Evolutionary conservation across 148 eudicot genomes (phyloP), one percentile per base, ranked within the genome.

Genomic region (Rheum nobile): DNA sequence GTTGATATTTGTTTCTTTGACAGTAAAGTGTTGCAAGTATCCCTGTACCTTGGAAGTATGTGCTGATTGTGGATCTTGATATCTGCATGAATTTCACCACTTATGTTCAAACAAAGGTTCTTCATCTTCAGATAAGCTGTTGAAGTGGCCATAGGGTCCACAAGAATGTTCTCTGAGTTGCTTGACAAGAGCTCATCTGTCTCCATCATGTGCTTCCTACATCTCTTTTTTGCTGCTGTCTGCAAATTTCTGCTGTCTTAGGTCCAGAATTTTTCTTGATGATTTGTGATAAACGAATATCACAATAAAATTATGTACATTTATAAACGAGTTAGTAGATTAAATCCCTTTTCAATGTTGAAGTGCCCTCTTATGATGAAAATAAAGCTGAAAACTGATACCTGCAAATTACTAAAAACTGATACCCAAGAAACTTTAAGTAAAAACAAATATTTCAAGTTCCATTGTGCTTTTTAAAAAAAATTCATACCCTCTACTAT

Each of bases 121-220:
- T 92, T 92, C 88, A 92, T 88, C 82, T 92, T 92, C 83, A 80
- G 72, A 72, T 89, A 92, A 29, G 97, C 92, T n/a, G 94, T 89
- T 54, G 92, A 76, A 76, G 83, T 84, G 67, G 97, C 79, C 37
- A 85, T 74, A 7, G 92, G 81, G 67, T 92, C 97, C 80, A 84
- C 79, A 54, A 89, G 84, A 68, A 89, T 77, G 65, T 89, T 88
- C 48, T 92, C 97, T 7, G 82, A 82, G 82, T 82, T 89, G 77
- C 73, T 75, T 17, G 91, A 85, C 72, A 92, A 77, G 74, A 85
- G 85, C 83, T 92, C 97, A 73, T 92, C 97, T 29, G 97, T 87
- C 74, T 92, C 95, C 55, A 89, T 63, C 95, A 89, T 88, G 80
- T 84, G 92, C 80, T 86, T 88, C 55, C 91, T 80, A 70, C 97